Conservation (phyloP, 1,284 basidiomycete genomes). For the Ceratobasidium sp. region DNA sequence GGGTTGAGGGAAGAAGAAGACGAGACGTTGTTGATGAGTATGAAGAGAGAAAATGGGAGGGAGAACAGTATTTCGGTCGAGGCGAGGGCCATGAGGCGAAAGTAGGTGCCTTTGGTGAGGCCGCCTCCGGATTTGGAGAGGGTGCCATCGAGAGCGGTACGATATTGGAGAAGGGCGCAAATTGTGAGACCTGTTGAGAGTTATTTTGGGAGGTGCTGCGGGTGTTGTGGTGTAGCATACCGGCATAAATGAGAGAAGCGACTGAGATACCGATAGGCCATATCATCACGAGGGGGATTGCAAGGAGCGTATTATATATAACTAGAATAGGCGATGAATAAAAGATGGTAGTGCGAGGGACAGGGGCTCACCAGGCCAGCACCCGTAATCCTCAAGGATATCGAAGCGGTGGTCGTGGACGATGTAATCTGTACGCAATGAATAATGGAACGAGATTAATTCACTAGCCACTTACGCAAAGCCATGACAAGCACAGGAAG, state of each 20-base stretch:
- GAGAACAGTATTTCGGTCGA: conserved; percentile 23
- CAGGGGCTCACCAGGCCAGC: conserved; percentile 35
- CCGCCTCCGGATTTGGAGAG: neutral
- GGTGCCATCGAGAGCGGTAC: conserved; percentile 32
- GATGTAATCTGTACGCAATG: conserved; percentile 41
- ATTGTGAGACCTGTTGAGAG: conserved; percentile 25
- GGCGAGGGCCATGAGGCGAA: conserved; percentile 37
- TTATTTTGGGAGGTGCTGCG: neutral
- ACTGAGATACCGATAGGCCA: conserved; percentile 41
- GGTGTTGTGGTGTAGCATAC: conserved; percentile 1
- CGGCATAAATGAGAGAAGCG: conserved; percentile 17
- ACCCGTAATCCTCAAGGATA: conserved; percentile 49
- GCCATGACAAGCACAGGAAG: conserved; percentile 64
- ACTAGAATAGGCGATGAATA: too few species aligned
- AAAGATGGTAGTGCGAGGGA: too few species aligned
- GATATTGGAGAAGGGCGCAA: conserved; percentile 23
- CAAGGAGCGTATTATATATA: conserved; percentile 36
- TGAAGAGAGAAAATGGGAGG: conserved; percentile 21
- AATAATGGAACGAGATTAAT: too few species aligned
- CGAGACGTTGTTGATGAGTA: too few species aligned
- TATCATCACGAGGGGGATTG: conserved; percentile 37
- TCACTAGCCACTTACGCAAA: too few species aligned
- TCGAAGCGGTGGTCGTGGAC: conserved; percentile 12
- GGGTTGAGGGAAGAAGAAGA: too few species aligned
- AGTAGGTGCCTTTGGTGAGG: conserved; percentile 27